These are phyloP conservation scores for Alternaria gansuensis DNA, from an alignment of 2,329 filamentous ascomycete species.

Conservation along the genomic window DNA sequence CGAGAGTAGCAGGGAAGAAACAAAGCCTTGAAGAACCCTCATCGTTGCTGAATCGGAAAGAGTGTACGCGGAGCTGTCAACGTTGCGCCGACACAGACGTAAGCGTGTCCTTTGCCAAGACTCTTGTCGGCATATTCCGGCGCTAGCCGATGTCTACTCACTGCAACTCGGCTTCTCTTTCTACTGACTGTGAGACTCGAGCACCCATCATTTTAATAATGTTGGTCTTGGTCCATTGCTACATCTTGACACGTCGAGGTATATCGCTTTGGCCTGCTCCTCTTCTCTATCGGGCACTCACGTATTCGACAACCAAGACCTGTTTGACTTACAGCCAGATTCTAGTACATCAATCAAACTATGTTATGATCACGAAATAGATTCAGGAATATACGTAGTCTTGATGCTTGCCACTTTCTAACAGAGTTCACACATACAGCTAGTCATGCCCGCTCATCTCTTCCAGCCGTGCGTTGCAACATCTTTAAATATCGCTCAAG, in stretches of 20 bases:
- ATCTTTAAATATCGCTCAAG: background rate
- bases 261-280: too few species aligned
- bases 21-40: constrained; percentile 54
- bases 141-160: constrained; percentile 1
- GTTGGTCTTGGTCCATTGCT: too few species aligned
- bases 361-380: background rate
- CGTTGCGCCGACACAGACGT: constrained; percentile 27
- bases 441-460: background rate
- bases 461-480: background rate
- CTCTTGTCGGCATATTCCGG: constrained; percentile 21
- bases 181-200: too few species aligned
- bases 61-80: constrained; percentile 41
- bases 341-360: background rate
- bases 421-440: background rate
- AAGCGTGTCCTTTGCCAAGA: constrained; percentile 34
- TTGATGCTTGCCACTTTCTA: background rate
- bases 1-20: constrained; percentile 55
- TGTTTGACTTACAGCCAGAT: too few species aligned
- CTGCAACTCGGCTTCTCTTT: background rate
- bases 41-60: constrained; percentile 46
- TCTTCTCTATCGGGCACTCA: too few species aligned
- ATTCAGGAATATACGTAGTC: background rate
- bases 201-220: too few species aligned
- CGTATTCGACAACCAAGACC: too few species aligned
- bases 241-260: too few species aligned